Evolutionary conservation across 2,329 filamentous ascomycete species (phyloP), one percentile per base, ranked within the genome.

Genomic region (Diaporthe capsici): DNA sequence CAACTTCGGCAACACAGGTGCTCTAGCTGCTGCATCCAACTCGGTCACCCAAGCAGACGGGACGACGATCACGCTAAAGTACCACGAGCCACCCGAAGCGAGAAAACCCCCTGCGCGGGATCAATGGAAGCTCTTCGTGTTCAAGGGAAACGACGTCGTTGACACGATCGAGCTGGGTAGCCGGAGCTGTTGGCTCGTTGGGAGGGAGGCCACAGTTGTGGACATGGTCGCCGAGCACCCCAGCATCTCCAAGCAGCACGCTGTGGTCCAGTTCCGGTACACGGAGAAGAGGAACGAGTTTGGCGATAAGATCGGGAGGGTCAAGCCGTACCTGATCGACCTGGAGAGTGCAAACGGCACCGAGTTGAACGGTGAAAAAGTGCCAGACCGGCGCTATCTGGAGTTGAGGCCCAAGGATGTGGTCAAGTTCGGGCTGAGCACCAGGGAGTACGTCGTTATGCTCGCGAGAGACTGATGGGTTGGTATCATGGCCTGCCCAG

Each of bases 381-480:
- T 98, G 4, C 94, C 94, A 2, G 88, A 90, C 20, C 94, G 94
- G 81, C 90, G 95, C 77, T 99, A 95, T 83, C 86, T 98, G 71
- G 96, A 99, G 84, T 85, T 98, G 74, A 90, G 93, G 82, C 93
- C 97, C 83, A 96, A 95, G 85, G 97, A 99, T 84, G 92, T 99
- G 82, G 84, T 99, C 75, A 92, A 92, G 81, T 97, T 99, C 85
- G 97, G 96, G 13, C 89, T 94, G 76, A 98, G 95, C 82, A 94
- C 94, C 76, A 91, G 95, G 80, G 97, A 99, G 85, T 99, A 98
- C 84, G 95, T 99, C n/a, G 84, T 98, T 76, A 97, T 98, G 94
- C 89, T 98, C 49, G 88, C 89, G 4, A 85, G 84, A 68, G 83
- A 85, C 61, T 89, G 79, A 82, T 51, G 57, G 65, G 34, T 42